Evolutionary conservation across 2,329 filamentous ascomycete genomes (phyloP), one percentile per base, ranked within the genome.

Genomic region (Chaetomium strumarium): DNA sequence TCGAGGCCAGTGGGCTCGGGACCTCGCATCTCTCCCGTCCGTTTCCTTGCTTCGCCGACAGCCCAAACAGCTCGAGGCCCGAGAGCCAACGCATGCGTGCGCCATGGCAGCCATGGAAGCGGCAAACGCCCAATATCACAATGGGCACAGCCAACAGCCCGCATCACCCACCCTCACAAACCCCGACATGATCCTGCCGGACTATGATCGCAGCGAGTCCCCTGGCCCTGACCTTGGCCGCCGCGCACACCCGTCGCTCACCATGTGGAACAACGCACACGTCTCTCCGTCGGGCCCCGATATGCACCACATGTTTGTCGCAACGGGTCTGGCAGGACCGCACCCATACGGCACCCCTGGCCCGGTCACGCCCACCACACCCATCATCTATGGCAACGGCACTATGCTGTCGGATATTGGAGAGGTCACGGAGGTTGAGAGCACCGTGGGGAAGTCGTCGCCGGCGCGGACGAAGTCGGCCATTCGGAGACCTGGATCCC

Each of bases 101-200:
- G 40, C 42, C 45, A 62, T 60, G 63, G 58, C 62, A n/a, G 56
- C 63, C 45, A 64, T 64, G 61, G 63, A 62, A 53, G 58, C 64
- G 30, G 59, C 59, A 34, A 62, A 59, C 48, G 54, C 53, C 49
- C 62, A 55, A 33, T 62, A 63, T 60, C 51, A 59, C 57, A 60
- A 60, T 60, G 56, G 64, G 52, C 52, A 63, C 63, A 46, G 58
- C 40, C 65, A 68, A 34, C 76, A 78, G 60, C 84, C 86, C 58
- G 83, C 82, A 12, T 95, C 89, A 55, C 91, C 91, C 43, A 95
- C 91, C 2, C 75, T 96, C 63, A 95, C 90, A 51, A 95, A 96
- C 68, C 90, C 90, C 48, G 91, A 95, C 68, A 91, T 96, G 89
- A 95, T 96, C 63, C 74, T 96, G 48, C 91, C 91, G 55, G 84